Base-by-base conservation (phyloP, 2,329 filamentous ascomycete species). In the Alternaria incomplexa region DNA sequence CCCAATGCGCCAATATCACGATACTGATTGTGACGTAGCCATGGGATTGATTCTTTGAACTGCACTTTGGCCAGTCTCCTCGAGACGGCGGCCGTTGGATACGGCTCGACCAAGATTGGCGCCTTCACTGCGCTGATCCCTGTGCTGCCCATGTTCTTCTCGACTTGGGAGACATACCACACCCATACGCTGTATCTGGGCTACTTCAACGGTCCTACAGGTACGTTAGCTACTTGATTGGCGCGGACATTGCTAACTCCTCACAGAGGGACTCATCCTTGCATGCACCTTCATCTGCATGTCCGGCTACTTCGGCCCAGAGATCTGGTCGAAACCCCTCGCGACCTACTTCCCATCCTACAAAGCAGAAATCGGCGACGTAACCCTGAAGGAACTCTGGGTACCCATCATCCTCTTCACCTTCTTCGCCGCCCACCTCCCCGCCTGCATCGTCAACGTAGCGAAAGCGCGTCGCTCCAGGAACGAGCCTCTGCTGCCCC, bases 131-230 rank as follows among this genome's bases (percentile, higher is more conserved):
- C 94, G 2, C 84, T 99, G 46, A 89, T 95, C 64, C 96, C 96
- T 2, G 96, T 93, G 72, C 84, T 99, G 47, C 93, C 96, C 63
- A 99, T 99, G 96, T 99, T 97, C 85, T 97, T 99, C 83, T 97
- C 95, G 4, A 99, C 96, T 2, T 99, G 96, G 96, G 96, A 99
- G 83, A 99, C 96, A 1, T 99, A 97, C 80, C 96, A 99, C 82
- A 97, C 96, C 6, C 96, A 99, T 80, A 98, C 96, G 0, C 85
- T 99, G 6, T 99, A 97, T 80, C 89, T 99, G 12, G 96, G 96
- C 58, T 93, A 95, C 79, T 91, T 99, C 87, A 99, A 99, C 79
- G 96, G 96, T 1, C 96, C 96, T 2, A 99, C 96, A 32, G 82
- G 82, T 83, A 71, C 54, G 70, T 43, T 36, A n/a, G 32, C 32